Conservation (phyloP, 2,329 filamentous ascomycete species). For the Penicillium sp. region DNA sequence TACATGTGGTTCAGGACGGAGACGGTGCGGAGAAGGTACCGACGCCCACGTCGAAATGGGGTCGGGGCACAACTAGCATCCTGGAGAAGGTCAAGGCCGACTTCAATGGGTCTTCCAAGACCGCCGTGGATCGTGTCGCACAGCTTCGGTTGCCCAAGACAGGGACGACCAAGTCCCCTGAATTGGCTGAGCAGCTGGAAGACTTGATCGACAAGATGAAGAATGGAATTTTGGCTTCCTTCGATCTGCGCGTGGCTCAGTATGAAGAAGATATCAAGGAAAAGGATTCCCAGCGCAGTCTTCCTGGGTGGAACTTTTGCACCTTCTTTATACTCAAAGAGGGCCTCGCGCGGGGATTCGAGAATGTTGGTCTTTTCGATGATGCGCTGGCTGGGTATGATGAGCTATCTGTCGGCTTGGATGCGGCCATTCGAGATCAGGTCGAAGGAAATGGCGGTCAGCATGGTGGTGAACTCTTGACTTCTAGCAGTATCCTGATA, state of each 20-base stretch:
- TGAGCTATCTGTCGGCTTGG: constrained; percentile 84
- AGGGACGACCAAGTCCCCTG: constrained; percentile 64
- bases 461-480: constrained; percentile 70
- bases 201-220: constrained; percentile 87
- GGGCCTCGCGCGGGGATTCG: constrained; percentile 87
- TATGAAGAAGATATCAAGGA: constrained; percentile 98
- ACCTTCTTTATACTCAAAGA: constrained; percentile 99
- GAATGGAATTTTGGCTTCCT: constrained; percentile 79
- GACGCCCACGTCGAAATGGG: constrained; percentile 69
- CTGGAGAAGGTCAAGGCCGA: constrained; percentile 87
- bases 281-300: constrained; percentile 78
- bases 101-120: constrained; percentile 79
- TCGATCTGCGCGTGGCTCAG: constrained; percentile 85
- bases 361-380: constrained; percentile 92
- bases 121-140: constrained; percentile 71
- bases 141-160: constrained; percentile 73
- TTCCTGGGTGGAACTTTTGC: constrained; percentile 99
- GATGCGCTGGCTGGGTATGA: constrained; percentile 95
- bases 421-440: constrained; percentile 77
- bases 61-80: constrained; percentile 74
- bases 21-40: constrained; percentile 62
- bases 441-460: constrained; percentile 60
- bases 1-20: constrained; percentile 89
- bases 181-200: constrained; percentile 77
- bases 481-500: constrained; percentile 72